phyloP scores from a whole-genome alignment of 2,329 filamentous ascomycete species.

The Penicillium psychrosexuale region DNA sequence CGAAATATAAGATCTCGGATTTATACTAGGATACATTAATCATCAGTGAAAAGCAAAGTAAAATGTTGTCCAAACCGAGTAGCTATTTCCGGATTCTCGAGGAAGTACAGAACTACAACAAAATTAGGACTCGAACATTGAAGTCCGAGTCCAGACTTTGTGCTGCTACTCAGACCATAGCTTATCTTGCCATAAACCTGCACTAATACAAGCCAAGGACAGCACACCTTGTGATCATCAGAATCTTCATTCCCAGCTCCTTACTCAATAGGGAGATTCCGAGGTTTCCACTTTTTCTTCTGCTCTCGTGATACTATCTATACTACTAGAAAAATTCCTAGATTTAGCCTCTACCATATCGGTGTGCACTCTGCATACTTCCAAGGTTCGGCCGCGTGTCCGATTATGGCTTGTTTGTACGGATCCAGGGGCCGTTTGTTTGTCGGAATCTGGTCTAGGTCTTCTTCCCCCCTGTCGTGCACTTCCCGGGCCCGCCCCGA shows the following conservation, averaged over 20 bases:
- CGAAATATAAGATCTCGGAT: neutral
- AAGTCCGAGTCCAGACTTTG: neutral
- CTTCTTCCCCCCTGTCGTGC: neutral
- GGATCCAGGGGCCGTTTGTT: neutral
- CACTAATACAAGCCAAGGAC: neutral
- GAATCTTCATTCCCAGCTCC: conserved; percentile 9
- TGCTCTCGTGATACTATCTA: neutral
- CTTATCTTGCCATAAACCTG: conserved; percentile 1
- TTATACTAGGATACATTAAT: neutral
- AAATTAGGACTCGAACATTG: neutral
- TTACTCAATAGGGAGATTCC: conserved; percentile 11
- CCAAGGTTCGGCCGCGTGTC: neutral
- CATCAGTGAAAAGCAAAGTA: neutral
- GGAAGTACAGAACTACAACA: neutral
- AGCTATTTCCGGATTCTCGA: neutral
- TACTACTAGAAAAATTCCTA: neutral
- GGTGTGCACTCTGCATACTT: neutral
- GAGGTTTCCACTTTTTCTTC: conserved; percentile 1
- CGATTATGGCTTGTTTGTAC: neutral
- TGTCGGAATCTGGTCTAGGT: neutral
- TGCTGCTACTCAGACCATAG: neutral
- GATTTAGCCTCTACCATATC: neutral
- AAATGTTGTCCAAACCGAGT: neutral
- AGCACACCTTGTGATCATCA: conserved; percentile 4
- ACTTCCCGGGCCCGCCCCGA: neutral